Evolutionary conservation across 2,329 filamentous ascomycete genomes (phyloP), one percentile per base, ranked within the genome.

Genomic region (Paecilomyces niveus): DNA sequence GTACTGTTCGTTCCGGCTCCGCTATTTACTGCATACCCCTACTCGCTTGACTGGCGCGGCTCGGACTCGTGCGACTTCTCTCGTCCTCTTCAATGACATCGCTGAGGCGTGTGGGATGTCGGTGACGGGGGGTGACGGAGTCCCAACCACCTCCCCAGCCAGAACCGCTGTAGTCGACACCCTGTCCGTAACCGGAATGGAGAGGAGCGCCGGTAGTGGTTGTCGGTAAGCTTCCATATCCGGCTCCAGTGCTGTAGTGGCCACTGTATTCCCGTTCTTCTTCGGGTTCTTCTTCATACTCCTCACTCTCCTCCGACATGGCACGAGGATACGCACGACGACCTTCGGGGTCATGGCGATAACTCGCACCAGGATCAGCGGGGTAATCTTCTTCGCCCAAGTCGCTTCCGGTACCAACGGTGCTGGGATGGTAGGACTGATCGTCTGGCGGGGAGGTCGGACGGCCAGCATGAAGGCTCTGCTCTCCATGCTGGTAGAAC

Each of bases 61-160:
- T 90, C 22, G 89, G 84, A 70, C 75, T 81, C n/a, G 79, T 80
- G 32, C 77, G 74, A 57, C 89, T 90, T 55, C 86, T 81, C 74
- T 95, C 90, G 64, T 94, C 90, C 63, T 95, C 91, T 69, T 92
- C 89, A 31, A 94, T 82, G 29, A 96, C 92, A 74, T 96, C 92
- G 72, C 91, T 96, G 62, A 96, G 78, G 58, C 92, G 81, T 8
- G 92, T 96, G 0, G 92, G 92, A 74, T 96, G 91, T 65, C 94
- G 90, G 73, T 96, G 92, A 58, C 80, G 72, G 5, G 86, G 83
- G 24, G 88, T 87, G 62, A 90, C 79, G n/a, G 77, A 75, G 62
- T 94, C 89, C 90, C 90, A 95, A 15, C 84, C 87, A 2, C 85
- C 81, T 1, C 84, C 86, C 73, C 87, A 90, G 22, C 83, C 85